Base-by-base conservation (phyloP, 2,329 filamentous ascomycete species). In the Clonostachys byssicola region DNA sequence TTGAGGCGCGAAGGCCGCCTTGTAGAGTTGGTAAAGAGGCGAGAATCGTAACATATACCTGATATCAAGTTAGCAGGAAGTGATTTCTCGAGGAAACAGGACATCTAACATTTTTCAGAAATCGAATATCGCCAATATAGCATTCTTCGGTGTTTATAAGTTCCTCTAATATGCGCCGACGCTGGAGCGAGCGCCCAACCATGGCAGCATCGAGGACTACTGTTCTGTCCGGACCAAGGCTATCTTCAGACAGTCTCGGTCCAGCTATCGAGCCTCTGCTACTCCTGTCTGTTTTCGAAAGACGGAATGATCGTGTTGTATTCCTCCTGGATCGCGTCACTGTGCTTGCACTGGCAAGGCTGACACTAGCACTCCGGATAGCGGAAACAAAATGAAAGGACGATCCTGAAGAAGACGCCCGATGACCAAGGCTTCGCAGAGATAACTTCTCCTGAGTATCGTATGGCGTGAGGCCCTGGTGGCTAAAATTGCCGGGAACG, bases 121-220 rank as follows among this genome's bases (percentile, higher is more conserved):
- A 90, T 56, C 89, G 89, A 49, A 97, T 67, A 58, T 96, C 92
- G 14, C 85, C 82, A 56, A 97, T 85, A 62, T 97, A 97, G 58
- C 86, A 83, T 61, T 94, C 88, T 64, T 97, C 94, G 0, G 92
- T 95, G 48, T 71, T 79, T 51, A 96, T 82, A 44, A 97, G 72
- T 67, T 97, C 94, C 60, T 94, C 88, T 35, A 97, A 68, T 38
- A 95, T 83, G 51, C 85, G 83, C 13, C 89, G 82, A 51, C 94
- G 81, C 58, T 91, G 87, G 17, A 88, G 66, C 2, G 89, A 81
- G 46, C 92, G 81, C 54, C 84, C 79, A 40, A 80, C 78, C n/a
- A 87, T 84, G 33, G 77, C 83, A 49, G 85, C 78, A 54, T 96
- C 90, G 12, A 84, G 52, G 10, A 66, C 57, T 6, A 61, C 54